Evolutionary conservation across 2,329 filamentous ascomycete species (phyloP), one percentile per base, ranked within the genome.

Genomic region (Colletotrichum spaethianum): DNA sequence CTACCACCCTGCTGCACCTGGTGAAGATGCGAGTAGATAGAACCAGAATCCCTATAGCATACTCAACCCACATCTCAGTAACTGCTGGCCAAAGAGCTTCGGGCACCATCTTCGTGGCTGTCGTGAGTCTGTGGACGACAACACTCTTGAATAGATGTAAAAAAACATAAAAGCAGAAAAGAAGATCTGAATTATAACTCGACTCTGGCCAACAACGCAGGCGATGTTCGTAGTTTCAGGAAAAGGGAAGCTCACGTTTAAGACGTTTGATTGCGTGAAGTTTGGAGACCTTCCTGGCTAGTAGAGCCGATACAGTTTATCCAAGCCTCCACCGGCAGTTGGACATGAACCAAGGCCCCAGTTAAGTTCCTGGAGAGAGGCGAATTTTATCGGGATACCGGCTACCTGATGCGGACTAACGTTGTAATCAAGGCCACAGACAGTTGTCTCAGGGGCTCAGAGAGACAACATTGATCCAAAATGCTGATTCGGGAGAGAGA

Each of bases 11-110:
- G 18, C 50, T 62, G 26, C 38, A 67, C 28, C 68, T 42, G 11
- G 46, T 57, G 28, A 71, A 71, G 56, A 71, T 50, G 28, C 68
- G 68, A 11, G 67, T 40, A 20, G 67, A 67, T 9, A 71, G 56
- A 7, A 71, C 40, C 16, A 67, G 20, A n/a, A 71, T 62, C 14
- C 68, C 68, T 20, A 71, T 44, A 18, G 31, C 56, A 62, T 71
- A 71, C 36, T 71, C 68, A 14, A 67, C 68, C 68, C 68, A 71
- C 68, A 71, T 67, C 68, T 71, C 68, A 57, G 67, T 71, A 46
- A 67, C 68, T 38, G 68, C 38, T 5, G 68, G 56, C 68, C 48
- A 50, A 14, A 71, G 50, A 26, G 36, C 18, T 7, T 61, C 63
- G 12, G 68, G 56, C 16, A 71, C 68, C 68, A 67, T 67, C 4